Conservation (phyloP, 306 rosid genomes). For the Cajanus cajan region DNA sequence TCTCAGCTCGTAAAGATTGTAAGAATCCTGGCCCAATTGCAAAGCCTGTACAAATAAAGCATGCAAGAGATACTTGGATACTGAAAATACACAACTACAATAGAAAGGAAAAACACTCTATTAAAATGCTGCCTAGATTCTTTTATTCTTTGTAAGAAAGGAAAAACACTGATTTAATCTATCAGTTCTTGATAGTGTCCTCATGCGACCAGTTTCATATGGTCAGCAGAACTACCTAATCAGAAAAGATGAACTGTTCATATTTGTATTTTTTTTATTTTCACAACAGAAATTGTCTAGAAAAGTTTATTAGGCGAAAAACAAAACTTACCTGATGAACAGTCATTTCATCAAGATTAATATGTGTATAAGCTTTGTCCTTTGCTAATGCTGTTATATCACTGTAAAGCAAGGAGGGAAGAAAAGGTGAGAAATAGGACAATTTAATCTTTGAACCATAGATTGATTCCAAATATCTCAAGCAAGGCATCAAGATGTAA, state of each 20-base stretch:
- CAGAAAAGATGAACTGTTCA: neutral
- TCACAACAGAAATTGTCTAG: neutral
- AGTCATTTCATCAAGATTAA: conserved; percentile 89
- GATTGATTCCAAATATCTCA: neutral
- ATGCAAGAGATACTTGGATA: neutral
- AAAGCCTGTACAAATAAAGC: conserved; percentile 62
- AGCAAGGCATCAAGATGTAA: conserved; percentile 2
- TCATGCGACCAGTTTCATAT: neutral
- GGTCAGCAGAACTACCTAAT: conserved; percentile 14
- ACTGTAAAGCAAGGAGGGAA: conserved; percentile 40
- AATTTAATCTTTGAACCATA: conserved; percentile 21
- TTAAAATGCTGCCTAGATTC: neutral
- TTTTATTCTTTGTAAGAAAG: neutral
- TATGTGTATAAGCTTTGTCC: conserved; percentile 86
- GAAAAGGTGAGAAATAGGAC: conserved; percentile 24
- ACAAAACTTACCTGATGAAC: conserved; percentile 69
- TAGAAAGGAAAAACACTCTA: neutral
- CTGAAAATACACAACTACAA: neutral
- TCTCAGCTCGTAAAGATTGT: conserved; percentile 60
- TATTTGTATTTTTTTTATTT: neutral
- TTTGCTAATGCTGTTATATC: conserved; percentile 97
- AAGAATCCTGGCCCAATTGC: conserved; percentile 86
- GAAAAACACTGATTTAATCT: neutral
- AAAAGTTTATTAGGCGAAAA: neutral
- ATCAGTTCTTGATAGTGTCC: conserved; percentile 15